phyloP scores from a whole-genome alignment of 805 yeast species.

The Candida suzukii region DNA sequence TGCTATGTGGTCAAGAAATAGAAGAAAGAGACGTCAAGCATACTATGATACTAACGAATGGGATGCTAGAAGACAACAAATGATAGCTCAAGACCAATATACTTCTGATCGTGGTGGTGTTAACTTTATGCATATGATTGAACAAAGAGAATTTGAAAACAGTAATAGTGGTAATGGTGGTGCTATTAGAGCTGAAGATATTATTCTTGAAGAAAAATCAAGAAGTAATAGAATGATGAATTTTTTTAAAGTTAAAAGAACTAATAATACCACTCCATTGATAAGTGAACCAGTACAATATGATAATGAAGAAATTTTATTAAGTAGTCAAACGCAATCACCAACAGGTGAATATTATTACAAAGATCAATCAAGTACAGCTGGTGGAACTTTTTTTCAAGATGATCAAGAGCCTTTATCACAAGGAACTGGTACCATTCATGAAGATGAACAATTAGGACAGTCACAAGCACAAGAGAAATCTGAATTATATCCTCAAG shows the following conservation, averaged over 20 bases:
- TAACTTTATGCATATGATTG: slow-evolving; percentile 7
- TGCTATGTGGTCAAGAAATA: slow-evolving; percentile 3
- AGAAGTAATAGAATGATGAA: neutral
- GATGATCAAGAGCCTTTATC: neutral
- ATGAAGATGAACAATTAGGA: no score
- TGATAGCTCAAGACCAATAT: neutral
- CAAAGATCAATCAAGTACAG: neutral
- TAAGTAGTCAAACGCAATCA: neutral
- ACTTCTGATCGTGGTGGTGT: slow-evolving; percentile 7
- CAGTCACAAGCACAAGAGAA: no score
- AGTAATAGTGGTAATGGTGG: neutral
- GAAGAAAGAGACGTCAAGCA: slow-evolving; percentile 6
- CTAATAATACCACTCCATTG: neutral
- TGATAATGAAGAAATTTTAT: no score
- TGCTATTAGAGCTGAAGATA: neutral
- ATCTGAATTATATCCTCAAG: neutral
- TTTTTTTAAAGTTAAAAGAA: neutral
- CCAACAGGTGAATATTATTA: neutral
- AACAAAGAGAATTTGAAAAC: slow-evolving; percentile 3
- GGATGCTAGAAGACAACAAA: slow-evolving; percentile 1
- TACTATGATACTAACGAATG: neutral
- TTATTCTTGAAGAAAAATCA: no score
- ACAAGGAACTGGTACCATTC: no score
- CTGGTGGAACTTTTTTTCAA: neutral
- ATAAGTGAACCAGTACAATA: no score